These are phyloP conservation scores for Penicillium parvum DNA, from an alignment of 495 filamentous ascomycete genomes.

Conservation along the genomic window DNA sequence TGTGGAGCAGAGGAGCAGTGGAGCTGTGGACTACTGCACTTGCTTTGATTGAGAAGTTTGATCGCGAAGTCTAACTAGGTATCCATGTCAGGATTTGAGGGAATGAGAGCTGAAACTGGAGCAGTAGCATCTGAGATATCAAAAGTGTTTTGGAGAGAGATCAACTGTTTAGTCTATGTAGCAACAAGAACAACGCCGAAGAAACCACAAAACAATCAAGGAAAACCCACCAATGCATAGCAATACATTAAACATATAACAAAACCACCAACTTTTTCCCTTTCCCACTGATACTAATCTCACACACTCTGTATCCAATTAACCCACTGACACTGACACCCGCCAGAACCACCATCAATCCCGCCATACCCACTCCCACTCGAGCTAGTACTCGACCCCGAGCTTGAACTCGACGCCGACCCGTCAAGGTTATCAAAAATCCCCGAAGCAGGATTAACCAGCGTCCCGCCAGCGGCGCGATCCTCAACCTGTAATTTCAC, in stretches of 20 bases:
- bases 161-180: no score
- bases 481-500: constrained; percentile 55
- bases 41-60: no score
- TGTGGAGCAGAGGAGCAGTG: no score
- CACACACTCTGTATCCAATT: constrained; percentile 49
- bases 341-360: constrained; percentile 67
- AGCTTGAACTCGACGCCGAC: neutral
- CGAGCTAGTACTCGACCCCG: constrained; percentile 8
- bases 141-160: no score
- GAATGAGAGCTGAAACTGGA: no score
- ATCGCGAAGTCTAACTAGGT: no score
- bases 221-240: no score
- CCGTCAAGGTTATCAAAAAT: constrained; percentile 34
- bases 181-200: no score
- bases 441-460: constrained; percentile 55
- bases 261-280: neutral
- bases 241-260: neutral
- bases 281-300: neutral
- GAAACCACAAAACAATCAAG: no score
- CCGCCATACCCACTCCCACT: constrained; percentile 48
- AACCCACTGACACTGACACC: constrained; percentile 69
- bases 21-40: no score
- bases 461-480: constrained; percentile 52
- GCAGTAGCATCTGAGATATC: no score
- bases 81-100: no score